Evolutionary conservation across 345 rosid species (phyloP).

Genomic region (Boechera retrofracta): DNA sequence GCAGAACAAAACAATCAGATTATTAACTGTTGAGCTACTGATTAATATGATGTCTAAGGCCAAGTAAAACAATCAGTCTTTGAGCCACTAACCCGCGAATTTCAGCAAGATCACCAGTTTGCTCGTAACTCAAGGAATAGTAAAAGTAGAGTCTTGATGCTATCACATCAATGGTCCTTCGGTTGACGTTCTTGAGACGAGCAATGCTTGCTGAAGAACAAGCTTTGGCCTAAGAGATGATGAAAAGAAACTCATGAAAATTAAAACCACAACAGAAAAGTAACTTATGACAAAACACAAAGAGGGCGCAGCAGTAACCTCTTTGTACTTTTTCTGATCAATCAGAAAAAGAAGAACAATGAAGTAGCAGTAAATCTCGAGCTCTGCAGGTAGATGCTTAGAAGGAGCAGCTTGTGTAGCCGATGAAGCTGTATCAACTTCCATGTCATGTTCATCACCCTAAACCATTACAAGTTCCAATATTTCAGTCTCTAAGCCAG

Average conservation of each 20-base stretch:
- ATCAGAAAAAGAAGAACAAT: slow-evolving; percentile 74
- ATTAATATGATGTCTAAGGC: neutral
- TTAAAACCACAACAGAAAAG: slow-evolving; percentile 4
- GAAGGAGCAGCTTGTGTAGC: slow-evolving; percentile 48
- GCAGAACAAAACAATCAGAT: slow-evolving; percentile 16
- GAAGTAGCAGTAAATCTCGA: slow-evolving; percentile 77
- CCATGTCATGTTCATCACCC: slow-evolving; percentile 88
- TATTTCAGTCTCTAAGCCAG: slow-evolving; percentile 4
- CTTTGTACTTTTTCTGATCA: slow-evolving; percentile 76
- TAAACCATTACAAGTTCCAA: slow-evolving; percentile 22
- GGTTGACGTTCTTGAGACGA: slow-evolving; percentile 71
- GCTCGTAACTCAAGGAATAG: slow-evolving; percentile 86
- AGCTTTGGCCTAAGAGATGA: slow-evolving; percentile 73
- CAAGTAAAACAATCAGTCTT: slow-evolving; percentile 23
- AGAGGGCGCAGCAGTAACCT: slow-evolving; percentile 57
- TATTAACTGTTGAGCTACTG: slow-evolving; percentile 8
- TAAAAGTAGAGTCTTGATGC: slow-evolving; percentile 84
- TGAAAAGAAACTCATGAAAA: neutral
- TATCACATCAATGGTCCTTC: slow-evolving; percentile 83
- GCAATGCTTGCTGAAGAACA: slow-evolving; percentile 82
- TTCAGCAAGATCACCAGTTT: slow-evolving; percentile 84
- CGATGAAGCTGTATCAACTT: slow-evolving; percentile 80
- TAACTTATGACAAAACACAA: neutral
- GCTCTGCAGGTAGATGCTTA: slow-evolving; percentile 73
- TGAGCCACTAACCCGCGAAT: slow-evolving; percentile 66